Base-by-base conservation (phyloP, 257 asterid genomes). In the Verbena officinalis region DNA sequence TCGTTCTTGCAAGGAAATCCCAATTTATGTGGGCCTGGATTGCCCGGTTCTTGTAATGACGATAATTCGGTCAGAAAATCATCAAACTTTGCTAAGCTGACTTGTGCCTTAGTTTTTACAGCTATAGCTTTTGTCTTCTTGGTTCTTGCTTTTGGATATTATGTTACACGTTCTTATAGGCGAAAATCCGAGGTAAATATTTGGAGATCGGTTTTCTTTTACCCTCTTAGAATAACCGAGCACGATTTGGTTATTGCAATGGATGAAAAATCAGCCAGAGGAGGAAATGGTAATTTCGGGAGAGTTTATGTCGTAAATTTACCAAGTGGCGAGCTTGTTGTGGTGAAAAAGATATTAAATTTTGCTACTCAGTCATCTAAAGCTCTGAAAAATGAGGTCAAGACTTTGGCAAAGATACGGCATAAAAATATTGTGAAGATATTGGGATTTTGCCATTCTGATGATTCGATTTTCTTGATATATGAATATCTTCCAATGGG, bases 1-100 rank as follows among this genome's bases (percentile, higher is more conserved):
- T 88, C 93, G 1, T 88, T 69, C 64, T 59, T 88, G 79, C 86
- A 88, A 75, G 97, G 97, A 58, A 91, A 88, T 81, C 82, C 93
- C 1, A 77, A 76, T 48, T 74, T 91, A 43, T 91, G 97, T 40
- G 97, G 95, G 11, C 84, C 91, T 0, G 91, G 97, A 46, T 70
- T 91, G 73, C 78, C 91, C 22, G 66, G 62, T 53, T 40, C 86
- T 59, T 88, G 96, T 74, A 17, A 45, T 3, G 74, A 71, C 14
- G 86, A 72, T 9, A 62, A 59, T 38, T 24, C 72, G 1, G 56
- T 15, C 13, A 73, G 40, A 59, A 76, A 68, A 53, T 38, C 17
- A 21, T 69, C 71, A 5, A 74, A 73, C 65, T 68, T 81, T 66
- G 79, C 91, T 31, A 84, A 79, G 64, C 43, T 81, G 55, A 68